Evolutionary conservation across 2,329 filamentous ascomycete species (phyloP), one percentile per base, ranked within the genome.

Genomic region (Diaporthe caulivora): DNA sequence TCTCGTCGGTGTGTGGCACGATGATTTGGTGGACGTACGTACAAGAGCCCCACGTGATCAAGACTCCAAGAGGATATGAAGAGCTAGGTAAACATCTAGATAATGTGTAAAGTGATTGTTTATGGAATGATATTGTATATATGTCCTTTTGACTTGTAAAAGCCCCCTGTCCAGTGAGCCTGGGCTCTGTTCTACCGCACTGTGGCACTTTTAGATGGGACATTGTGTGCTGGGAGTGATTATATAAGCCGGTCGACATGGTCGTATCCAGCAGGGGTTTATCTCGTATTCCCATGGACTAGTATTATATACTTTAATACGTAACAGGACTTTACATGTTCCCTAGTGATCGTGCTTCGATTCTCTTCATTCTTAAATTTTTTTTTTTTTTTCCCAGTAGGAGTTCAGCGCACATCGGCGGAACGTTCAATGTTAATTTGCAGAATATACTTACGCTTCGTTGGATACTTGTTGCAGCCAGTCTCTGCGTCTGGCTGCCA

Each of bases 1-100:
- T 71, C 5, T 31, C 69, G 31, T 68, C 65, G 2, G 44, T 75
- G 31, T 70, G 71, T 17, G 73, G 65, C 1, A 68, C 71, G 21
- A 60, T 71, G 17, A 26, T 75, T 15, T 71, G 73, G 65, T 73
- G 71, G 73, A 75, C 58, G 11, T 75, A 68, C 55, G 53, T 49
- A 24, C 51, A 72, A 21, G 62, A 67, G 26, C 13, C 34, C 9
- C 18, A 53, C n/a, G 21, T 4, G 31, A 18, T 11, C 24, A 67
- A 24, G 7, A 53, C 21, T 51, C 24, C 49, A 51, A 18, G 42
- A 26, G 62, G 44, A 26, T 67, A 67, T 11, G n/a, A 40, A 53
- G 29, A 67, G 13, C 15, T 67, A 2, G 62, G 44, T 17, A 67
- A 67, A 26, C 44, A 53, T 7, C 1, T 67, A 37, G n/a, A 67